A percentile compares a stretch with the other conserved stretches of the same genome.
These are phyloP conservation scores for Acacia crassicarpa DNA, from an alignment of 306 rosid genomes.

Conservation along the genomic window DNA sequence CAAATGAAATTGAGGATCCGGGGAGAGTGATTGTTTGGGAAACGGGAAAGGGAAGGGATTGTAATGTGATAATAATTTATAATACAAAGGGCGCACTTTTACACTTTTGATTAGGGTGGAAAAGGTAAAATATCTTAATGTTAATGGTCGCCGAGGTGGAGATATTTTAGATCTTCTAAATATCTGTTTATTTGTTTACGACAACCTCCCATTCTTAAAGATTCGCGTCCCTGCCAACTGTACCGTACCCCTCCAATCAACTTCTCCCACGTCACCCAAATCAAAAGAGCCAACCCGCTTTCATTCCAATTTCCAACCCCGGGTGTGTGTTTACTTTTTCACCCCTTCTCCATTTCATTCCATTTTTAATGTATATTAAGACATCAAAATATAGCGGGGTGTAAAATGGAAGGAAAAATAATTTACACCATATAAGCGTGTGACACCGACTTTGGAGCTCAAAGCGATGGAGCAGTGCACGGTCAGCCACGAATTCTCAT, in stretches of 20 bases:
- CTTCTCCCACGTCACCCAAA: not conserved
- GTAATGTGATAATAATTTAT: not conserved
- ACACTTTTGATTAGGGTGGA: not conserved
- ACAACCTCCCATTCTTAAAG: not conserved
- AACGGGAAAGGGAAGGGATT: not conserved
- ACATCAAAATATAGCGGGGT: not conserved
- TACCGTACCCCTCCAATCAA: not conserved
- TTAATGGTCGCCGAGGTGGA: slow-evolving; percentile 22
- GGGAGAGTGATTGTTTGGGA: not conserved
- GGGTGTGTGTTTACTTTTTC: no score
- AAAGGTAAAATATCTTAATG: slow-evolving; percentile 11
- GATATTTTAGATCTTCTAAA: slow-evolving; percentile 25
- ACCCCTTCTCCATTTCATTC: not conserved
- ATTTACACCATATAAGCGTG: not conserved
- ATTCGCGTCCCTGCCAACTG: not conserved
- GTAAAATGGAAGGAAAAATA: not conserved
- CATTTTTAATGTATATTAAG: not conserved
- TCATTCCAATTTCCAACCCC: no score
- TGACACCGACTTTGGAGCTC: not conserved
- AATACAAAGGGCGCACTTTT: not conserved
- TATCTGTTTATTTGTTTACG: not conserved
- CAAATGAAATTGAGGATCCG: not conserved
- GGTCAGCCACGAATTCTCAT: not conserved
- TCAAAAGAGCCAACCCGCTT: not conserved
- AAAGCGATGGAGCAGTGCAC: not conserved